phyloP scores from a whole-genome alignment of 768 basidiomycete species.

The Suillus cothurnatus region DNA sequence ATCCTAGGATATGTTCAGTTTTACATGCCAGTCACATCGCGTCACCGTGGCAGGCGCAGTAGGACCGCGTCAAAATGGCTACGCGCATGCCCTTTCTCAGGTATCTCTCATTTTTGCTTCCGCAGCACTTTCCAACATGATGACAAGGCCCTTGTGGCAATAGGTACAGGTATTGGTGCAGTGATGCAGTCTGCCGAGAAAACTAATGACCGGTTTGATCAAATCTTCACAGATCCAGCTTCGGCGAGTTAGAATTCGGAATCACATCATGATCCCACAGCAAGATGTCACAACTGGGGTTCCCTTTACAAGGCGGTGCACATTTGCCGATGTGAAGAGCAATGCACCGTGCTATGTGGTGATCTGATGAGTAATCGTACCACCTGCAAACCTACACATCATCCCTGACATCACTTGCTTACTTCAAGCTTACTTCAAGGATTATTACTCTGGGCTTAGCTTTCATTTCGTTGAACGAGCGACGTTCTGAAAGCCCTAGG shows the following conservation, averaged over 20 bases:
- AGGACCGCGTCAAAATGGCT: no score
- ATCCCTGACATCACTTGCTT: neutral
- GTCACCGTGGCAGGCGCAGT: no score
- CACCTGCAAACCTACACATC: neutral
- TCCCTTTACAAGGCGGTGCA: neutral
- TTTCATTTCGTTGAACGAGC: neutral
- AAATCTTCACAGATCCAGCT: neutral
- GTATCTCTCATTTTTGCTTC: neutral
- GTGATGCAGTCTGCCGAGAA: neutral
- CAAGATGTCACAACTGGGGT: neutral
- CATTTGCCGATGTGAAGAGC: neutral
- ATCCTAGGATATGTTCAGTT: no score
- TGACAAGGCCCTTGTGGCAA: neutral
- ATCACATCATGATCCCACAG: neutral
- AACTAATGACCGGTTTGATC: neutral
- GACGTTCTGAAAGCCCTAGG: no score
- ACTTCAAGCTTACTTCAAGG: neutral
- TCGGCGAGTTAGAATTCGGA: neutral
- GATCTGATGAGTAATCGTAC: neutral
- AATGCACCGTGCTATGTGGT: neutral
- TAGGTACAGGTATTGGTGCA: neutral
- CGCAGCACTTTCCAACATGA: neutral
- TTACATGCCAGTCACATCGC: no score
- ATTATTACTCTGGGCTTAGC: neutral
- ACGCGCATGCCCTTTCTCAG: no score